Conservation (phyloP, 257 asterid species). For the Ocimum tenuiflorum region DNA sequence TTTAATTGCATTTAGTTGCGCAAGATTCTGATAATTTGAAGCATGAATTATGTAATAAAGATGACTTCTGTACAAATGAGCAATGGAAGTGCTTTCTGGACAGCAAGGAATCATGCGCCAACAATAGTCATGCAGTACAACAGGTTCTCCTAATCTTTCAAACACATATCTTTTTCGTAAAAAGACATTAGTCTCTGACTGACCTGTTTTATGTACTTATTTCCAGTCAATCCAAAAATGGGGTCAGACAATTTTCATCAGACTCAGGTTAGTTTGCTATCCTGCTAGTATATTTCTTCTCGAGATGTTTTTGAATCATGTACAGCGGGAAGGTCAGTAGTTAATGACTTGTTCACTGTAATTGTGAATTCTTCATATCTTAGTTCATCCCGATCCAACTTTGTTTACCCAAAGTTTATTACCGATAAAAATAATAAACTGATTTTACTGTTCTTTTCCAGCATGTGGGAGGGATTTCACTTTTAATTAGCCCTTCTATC, state of each 20-base stretch:
- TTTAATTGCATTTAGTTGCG: background rate
- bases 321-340: constrained; percentile 4
- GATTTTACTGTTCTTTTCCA: constrained; percentile 2
- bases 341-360: background rate
- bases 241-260: constrained; percentile 47
- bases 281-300: background rate
- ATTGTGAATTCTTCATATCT: background rate
- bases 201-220: constrained; percentile 18
- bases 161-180: background rate
- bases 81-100: constrained; percentile 41
- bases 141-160: constrained; percentile 39
- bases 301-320: constrained; percentile 8
- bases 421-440: background rate
- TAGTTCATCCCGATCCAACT: background rate
- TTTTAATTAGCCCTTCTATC: background rate
- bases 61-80: constrained; percentile 26
- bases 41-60: constrained; percentile 36
- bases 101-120: constrained; percentile 34
- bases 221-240: constrained; percentile 39
- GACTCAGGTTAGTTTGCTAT: constrained; percentile 53
- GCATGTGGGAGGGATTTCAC: background rate
- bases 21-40: constrained; percentile 3
- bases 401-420: background rate
- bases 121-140: constrained; percentile 34
- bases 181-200: constrained; percentile 2